These are phyloP conservation scores for Edaphochlamys debaryana DNA, from an alignment of 139 green algal species.

Conservation along the genomic window DNA sequence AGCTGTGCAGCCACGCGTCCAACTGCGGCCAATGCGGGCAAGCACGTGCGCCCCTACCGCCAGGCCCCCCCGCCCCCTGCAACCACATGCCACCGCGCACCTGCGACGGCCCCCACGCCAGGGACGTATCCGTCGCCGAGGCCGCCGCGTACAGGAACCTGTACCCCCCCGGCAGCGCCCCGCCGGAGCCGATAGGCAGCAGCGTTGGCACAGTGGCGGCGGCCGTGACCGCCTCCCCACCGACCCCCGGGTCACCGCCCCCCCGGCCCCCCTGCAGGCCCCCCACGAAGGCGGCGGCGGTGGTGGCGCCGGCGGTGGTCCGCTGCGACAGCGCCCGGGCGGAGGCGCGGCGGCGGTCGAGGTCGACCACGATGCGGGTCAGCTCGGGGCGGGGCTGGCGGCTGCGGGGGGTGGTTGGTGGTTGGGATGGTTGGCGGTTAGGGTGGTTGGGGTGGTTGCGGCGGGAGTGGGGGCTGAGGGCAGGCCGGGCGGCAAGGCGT, in stretches of 20 bases:
- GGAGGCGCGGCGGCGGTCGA: background rate
- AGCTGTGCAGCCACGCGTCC: too few species aligned
- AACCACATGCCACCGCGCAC: too few species aligned
- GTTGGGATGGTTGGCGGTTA: background rate
- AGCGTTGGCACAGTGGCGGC: background rate
- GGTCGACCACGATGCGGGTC: constrained; percentile 26
- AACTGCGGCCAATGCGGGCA: too few species aligned
- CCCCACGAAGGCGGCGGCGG: background rate
- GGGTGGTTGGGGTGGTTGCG: too few species aligned
- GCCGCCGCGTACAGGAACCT: constrained; percentile 9
- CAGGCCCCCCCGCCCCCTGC: too few species aligned
- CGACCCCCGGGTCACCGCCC: too few species aligned
- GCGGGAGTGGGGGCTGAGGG: too few species aligned
- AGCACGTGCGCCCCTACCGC: too few species aligned
- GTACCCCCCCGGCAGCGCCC: constrained; percentile 1
- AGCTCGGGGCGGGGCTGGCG: constrained; percentile 36
- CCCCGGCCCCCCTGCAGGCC: too few species aligned
- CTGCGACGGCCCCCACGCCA: constrained; percentile 7
- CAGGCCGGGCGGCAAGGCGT: too few species aligned
- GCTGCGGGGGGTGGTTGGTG: background rate
- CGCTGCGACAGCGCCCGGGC: constrained; percentile 12
- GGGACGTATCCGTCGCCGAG: background rate
- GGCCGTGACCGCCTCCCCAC: background rate
- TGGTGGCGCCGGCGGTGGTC: background rate
- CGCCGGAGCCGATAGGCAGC: background rate